phyloP scores from a whole-genome alignment of 176 grass and related monocot genomes.

The Rhynchospora pubera region DNA sequence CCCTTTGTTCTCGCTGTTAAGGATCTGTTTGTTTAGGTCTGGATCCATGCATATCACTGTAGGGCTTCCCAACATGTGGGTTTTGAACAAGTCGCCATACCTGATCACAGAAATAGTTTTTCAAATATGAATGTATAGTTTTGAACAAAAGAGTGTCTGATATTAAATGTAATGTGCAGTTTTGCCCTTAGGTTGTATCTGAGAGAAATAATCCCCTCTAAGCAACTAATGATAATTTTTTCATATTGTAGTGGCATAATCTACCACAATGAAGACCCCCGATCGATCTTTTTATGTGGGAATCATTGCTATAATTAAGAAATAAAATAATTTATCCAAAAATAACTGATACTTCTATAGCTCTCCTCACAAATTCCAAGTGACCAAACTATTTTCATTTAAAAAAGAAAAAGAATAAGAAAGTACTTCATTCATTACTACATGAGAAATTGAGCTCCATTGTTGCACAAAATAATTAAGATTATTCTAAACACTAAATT shows the following conservation, averaged over 20 bases:
- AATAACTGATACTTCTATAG: too few relatives aligned
- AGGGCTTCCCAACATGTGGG: constrained; percentile 27
- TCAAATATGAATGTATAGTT: neutral
- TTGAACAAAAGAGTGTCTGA: neutral
- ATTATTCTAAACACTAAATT: neutral
- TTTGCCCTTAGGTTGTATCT: too few relatives aligned
- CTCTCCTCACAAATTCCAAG: neutral
- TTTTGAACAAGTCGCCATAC: constrained; percentile 33
- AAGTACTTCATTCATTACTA: neutral
- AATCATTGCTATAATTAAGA: neutral
- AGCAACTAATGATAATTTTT: too few relatives aligned
- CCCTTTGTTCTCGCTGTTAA: constrained; percentile 28
- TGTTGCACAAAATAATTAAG: neutral
- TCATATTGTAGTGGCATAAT: too few relatives aligned
- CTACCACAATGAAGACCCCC: too few relatives aligned
- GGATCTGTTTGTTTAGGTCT: constrained; percentile 29
- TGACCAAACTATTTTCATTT: neutral
- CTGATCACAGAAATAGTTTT: neutral
- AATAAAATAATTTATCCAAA: neutral
- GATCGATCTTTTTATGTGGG: too few relatives aligned
- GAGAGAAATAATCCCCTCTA: too few relatives aligned
- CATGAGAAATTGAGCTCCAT: neutral
- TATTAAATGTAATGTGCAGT: neutral
- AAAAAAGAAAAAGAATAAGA: neutral
- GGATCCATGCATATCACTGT: constrained; percentile 37